Base-by-base conservation (phyloP, 768 basidiomycete genomes). In the Pleurotus platypus region DNA sequence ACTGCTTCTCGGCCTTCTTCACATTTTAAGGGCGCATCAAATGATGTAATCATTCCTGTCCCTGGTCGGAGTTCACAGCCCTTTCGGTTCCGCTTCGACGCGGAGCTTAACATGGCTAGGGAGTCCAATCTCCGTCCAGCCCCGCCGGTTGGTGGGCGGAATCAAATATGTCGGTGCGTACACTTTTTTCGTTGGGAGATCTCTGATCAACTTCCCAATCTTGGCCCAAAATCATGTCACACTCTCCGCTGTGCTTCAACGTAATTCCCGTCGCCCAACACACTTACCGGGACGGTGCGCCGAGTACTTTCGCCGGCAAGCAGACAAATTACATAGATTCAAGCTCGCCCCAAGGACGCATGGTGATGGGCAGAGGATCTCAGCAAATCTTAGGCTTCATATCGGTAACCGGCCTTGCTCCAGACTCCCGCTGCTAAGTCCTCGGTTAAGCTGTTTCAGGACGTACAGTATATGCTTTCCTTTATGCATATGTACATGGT, bases 21-120 rank as follows among this genome's bases (percentile, higher is more conserved):
- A 54, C 51, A 54, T 26, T 15, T 50, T 38, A 54, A 54, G 51
- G 51, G 51, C 51, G 51, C 51, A 54, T 54, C 51, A 54, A 35
- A 54, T 54, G 51, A 54, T 54, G 51, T 54, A 54, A 54, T 54
- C 51, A 54, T 40, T 54, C 39, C 20, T 38, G 51, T 54, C 27
- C 51, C 51, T 42, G 15, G 20, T 20, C 51, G 51, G 51, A 54
- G 35, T 42, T 20, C 38, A 12, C 39, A 54, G 5, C 27, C 46
- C 51, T 40, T 42, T 42, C 51, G 51, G 51, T 26, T 54, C 51
- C 51, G 51, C 24, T 24, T 40, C 51, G 39, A 54, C 51, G 51
- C 51, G 51, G 51, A 42, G 35, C 16, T 22, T 18, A 43, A 43
- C 37, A 39, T 39, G 49, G 49, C 49, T 18, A 26, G 3, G 26